A percentile compares a stretch with the other conserved stretches of the same genome.
These are phyloP conservation scores for Arthroderma uncinatum DNA, from an alignment of 2,329 filamentous ascomycete species.

Conservation along the genomic window DNA sequence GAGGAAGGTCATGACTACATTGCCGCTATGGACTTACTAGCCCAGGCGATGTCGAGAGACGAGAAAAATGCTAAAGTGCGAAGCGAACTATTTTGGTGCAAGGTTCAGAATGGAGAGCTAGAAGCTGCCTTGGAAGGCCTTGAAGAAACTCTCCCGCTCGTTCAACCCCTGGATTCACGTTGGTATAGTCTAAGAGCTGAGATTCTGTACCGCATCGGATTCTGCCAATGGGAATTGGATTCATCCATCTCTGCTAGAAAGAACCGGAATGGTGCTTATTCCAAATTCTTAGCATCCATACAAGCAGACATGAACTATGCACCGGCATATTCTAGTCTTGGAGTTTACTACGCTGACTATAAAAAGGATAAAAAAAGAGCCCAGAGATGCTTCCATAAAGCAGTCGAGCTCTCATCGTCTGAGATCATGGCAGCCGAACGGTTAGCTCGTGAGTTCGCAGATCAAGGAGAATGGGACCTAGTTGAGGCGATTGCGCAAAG, in stretches of 20 bases:
- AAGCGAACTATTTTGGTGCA: constrained; percentile 86
- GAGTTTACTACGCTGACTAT: constrained; percentile 85
- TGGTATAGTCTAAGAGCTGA: constrained; percentile 67
- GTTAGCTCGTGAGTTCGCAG: constrained; percentile 73
- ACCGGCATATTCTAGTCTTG: constrained; percentile 81
- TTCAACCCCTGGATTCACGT: constrained; percentile 51
- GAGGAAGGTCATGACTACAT: constrained; percentile 86
- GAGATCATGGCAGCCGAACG: constrained; percentile 82
- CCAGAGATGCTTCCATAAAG: constrained; percentile 89
- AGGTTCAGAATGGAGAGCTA: constrained; percentile 69
- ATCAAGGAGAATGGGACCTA: constrained; percentile 88
- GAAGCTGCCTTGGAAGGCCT: constrained; percentile 56
- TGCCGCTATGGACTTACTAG: constrained; percentile 69
- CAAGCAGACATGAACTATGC: constrained; percentile 81
- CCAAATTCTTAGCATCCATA: constrained; percentile 69
- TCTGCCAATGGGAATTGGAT: constrained; percentile 77
- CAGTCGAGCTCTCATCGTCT: constrained; percentile 78
- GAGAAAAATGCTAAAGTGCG: constrained; percentile 63
- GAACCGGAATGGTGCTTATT: constrained; percentile 70
- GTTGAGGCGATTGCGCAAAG: constrained; percentile 87
- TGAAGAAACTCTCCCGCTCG: constrained; percentile 53
- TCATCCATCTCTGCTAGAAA: constrained; percentile 62
- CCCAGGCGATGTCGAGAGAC: constrained; percentile 63
- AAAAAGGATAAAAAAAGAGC: constrained; percentile 76
- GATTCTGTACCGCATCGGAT: constrained; percentile 74